These are phyloP conservation scores for Cystofilobasidium capitatum DNA, from an alignment of 768 basidiomycete genomes.

Conservation along the genomic window DNA sequence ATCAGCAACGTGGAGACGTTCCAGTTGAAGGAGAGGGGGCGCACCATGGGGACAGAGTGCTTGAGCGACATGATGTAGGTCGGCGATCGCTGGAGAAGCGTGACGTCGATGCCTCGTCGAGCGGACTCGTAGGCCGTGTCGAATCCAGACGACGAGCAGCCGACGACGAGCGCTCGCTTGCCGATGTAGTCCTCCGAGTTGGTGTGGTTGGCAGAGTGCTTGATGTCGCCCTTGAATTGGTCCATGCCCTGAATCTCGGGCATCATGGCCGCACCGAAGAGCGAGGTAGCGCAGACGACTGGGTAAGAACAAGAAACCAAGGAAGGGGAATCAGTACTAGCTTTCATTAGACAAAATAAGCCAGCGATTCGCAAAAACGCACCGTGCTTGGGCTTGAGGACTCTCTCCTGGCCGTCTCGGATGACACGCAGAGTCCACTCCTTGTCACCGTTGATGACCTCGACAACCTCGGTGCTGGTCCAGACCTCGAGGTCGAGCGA, in stretches of 20 bases:
- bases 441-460: slow-evolving; percentile 39
- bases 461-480: slow-evolving; percentile 39
- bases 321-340: background rate
- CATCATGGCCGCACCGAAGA: slow-evolving; percentile 6
- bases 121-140: slow-evolving; percentile 9
- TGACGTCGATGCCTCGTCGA: slow-evolving; percentile 14
- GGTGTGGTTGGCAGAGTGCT: slow-evolving; percentile 32
- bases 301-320: background rate
- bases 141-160: slow-evolving; percentile 10
- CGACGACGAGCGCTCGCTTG: slow-evolving; percentile 32
- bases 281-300: slow-evolving; percentile 1
- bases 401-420: slow-evolving; percentile 25
- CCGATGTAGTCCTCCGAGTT: slow-evolving; percentile 31
- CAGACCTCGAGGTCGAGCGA: slow-evolving; percentile 45
- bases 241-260: slow-evolving; percentile 31
- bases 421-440: slow-evolving; percentile 42
- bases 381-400: slow-evolving; percentile 1
- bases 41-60: background rate
- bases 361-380: too few relatives aligned
- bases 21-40: too few relatives aligned
- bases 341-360: too few relatives aligned
- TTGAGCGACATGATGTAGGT: slow-evolving; percentile 13
- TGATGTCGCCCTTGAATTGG: slow-evolving; percentile 30
- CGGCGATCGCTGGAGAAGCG: slow-evolving; percentile 17
- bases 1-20: too few relatives aligned